phyloP scores from a whole-genome alignment of 768 basidiomycete genomes.

The Lentinula lateritia region DNA sequence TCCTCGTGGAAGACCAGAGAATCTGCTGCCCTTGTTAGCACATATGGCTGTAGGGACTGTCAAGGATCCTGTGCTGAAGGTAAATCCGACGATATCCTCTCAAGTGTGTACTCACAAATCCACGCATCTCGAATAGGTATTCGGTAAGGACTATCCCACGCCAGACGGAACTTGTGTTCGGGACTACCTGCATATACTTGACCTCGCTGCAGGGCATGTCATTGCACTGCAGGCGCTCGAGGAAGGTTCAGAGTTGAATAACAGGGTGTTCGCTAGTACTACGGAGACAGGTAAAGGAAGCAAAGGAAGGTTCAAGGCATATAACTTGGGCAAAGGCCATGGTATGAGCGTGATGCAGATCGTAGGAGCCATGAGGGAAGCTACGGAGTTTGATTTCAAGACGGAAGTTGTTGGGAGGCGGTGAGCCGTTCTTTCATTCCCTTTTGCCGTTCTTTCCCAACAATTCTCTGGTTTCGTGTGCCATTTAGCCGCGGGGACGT shows the following conservation, averaged over 20 bases:
- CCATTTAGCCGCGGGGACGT: conserved; percentile 82
- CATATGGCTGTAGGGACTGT: conserved; percentile 93
- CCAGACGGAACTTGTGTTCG: conserved; percentile 95
- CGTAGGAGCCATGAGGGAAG: conserved; percentile 89
- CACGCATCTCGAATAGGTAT: conserved; percentile 61
- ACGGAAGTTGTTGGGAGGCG: conserved; percentile 87
- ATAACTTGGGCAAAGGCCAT: conserved; percentile 92
- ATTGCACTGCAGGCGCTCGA: conserved; percentile 83
- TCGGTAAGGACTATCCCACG: conserved; percentile 97
- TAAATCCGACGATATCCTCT: background rate
- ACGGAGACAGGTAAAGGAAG: conserved; percentile 19
- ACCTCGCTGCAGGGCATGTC: conserved; percentile 89
- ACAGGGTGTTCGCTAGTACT: conserved; percentile 47
- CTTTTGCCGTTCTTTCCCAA: background rate
- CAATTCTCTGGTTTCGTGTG: background rate
- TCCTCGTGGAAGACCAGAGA: conserved; percentile 89
- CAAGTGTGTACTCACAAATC: background rate
- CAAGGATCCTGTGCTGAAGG: conserved; percentile 45
- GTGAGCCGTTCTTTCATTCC: conserved; percentile 34
- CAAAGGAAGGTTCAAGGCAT: conserved; percentile 75
- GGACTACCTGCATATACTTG: conserved; percentile 90
- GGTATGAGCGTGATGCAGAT: conserved; percentile 94
- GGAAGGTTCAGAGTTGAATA: conserved; percentile 38
- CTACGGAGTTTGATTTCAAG: conserved; percentile 83
- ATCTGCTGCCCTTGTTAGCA: conserved; percentile 87